Evolutionary conservation across 495 filamentous ascomycete genomes (phyloP).

Genomic region (Trichocladium antarcticum): DNA sequence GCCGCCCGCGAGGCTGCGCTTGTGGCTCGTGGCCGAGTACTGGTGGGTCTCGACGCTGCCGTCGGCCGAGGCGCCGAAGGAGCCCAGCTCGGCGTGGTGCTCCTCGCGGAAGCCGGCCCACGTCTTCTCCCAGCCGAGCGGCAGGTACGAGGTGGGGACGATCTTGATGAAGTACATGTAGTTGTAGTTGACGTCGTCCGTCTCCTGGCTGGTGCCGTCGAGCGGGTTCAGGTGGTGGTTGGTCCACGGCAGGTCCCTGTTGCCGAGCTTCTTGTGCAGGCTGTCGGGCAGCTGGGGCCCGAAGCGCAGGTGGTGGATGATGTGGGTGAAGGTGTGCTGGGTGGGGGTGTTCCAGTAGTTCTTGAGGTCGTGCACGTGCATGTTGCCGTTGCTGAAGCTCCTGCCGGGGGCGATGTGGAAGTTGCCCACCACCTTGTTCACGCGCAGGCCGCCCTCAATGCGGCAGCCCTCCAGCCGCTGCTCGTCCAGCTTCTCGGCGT

Average conservation of each 20-base stretch:
- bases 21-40: constrained; percentile 93
- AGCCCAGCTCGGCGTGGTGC: constrained; percentile 47
- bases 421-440: constrained; percentile 97
- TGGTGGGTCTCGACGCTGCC: constrained; percentile 95
- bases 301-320: constrained; percentile 85
- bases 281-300: constrained; percentile 79
- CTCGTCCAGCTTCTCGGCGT: constrained; percentile 69
- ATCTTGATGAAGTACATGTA: constrained; percentile 99
- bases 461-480: constrained; percentile 90
- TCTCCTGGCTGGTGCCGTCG: constrained; percentile 67
- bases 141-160: constrained; percentile 86
- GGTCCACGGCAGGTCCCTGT: constrained; percentile 55
- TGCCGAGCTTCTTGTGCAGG: constrained; percentile 50
- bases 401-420: constrained; percentile 97
- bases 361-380: constrained; percentile 95
- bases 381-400: constrained; percentile 84
- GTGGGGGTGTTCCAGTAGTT: constrained; percentile 69
- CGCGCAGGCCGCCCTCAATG: constrained; percentile 80
- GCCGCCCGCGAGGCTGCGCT: constrained; percentile 71
- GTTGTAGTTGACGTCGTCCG: constrained; percentile 74
- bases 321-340: constrained; percentile 78
- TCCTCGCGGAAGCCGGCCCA: constrained; percentile 21
- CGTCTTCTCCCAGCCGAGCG: constrained; percentile 60
- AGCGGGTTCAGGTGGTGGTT: constrained; percentile 88
- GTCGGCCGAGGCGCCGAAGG: constrained; percentile 48